A percentile compares a stretch with the other conserved stretches of the same genome.
Evolutionary conservation across 176 grass and related monocot genomes (phyloP).

Genomic region (Oryza rufipogon): DNA sequence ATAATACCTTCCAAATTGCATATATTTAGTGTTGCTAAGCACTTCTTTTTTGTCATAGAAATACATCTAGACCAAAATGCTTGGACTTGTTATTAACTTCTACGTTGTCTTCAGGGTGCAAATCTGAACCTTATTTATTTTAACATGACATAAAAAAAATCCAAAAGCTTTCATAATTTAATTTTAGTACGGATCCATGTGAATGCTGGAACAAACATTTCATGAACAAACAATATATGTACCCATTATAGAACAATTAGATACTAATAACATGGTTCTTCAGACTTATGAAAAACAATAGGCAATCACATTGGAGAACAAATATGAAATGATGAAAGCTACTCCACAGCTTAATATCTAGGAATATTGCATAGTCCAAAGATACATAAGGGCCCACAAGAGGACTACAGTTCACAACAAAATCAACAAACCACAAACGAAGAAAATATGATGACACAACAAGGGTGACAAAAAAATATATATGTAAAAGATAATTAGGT

Average conservation of each 20-base stretch:
- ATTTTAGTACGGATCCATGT: background rate
- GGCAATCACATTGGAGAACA: background rate
- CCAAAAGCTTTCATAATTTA: background rate
- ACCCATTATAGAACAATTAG: background rate
- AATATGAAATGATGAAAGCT: conserved; percentile 1
- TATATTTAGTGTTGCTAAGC: background rate
- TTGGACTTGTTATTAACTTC: background rate
- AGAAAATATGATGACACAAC: conserved; percentile 7
- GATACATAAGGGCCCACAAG: background rate
- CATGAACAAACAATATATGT: background rate
- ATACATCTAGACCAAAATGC: background rate
- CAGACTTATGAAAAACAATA: background rate
- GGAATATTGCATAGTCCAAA: background rate
- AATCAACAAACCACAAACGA: background rate
- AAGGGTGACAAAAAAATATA: background rate
- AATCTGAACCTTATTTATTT: background rate
- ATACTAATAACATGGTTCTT: conserved; percentile 5
- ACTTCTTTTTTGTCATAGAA: background rate
- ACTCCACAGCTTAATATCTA: background rate
- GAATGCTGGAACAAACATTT: background rate
- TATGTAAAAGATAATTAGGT: background rate
- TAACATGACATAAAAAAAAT: background rate
- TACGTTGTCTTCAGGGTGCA: background rate
- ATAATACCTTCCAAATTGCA: background rate
- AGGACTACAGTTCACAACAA: background rate